Percentiles rank a stretch among this genome's conserved stretches.
Conservation (phyloP, 2,329 filamentous ascomycete species). For the Talaromyces sp. region DNA sequence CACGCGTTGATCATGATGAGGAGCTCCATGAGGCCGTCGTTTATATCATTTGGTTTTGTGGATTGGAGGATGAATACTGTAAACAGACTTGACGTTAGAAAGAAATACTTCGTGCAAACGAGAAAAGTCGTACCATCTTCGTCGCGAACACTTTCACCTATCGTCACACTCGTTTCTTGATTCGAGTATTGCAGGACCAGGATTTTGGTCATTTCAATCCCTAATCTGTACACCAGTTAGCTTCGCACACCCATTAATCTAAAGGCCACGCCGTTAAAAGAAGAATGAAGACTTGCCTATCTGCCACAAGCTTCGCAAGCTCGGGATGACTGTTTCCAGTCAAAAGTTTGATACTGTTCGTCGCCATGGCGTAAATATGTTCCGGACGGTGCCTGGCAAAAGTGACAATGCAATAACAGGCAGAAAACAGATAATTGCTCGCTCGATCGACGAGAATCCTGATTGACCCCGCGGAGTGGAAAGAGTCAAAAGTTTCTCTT, state of each 20-base stretch:
- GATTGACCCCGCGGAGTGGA: slow-evolving; percentile 14
- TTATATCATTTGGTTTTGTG: slow-evolving; percentile 91
- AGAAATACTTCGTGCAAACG: slow-evolving; percentile 11
- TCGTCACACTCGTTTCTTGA: slow-evolving; percentile 68
- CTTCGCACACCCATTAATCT: background rate
- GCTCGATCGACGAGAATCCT: slow-evolving; percentile 8
- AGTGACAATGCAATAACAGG: background rate
- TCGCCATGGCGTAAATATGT: slow-evolving; percentile 50
- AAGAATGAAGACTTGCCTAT: slow-evolving; percentile 52
- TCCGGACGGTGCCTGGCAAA: background rate
- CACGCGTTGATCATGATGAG: slow-evolving; percentile 98
- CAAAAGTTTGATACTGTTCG: slow-evolving; percentile 72
- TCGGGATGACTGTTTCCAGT: slow-evolving; percentile 74
- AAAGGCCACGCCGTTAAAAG: background rate
- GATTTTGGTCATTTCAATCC: slow-evolving; percentile 67
- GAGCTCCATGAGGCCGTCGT: slow-evolving; percentile 96
- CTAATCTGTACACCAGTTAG: slow-evolving; percentile 49
- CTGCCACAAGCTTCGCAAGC: slow-evolving; percentile 67
- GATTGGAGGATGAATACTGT: slow-evolving; percentile 93
- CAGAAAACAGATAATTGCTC: background rate
- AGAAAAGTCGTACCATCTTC: slow-evolving; percentile 68
- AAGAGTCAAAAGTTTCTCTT: slow-evolving; percentile 18
- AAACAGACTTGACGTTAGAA: slow-evolving; percentile 13
- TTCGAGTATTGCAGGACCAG: slow-evolving; percentile 68
- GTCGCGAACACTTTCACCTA: slow-evolving; percentile 92